phyloP scores from a whole-genome alignment of 768 basidiomycete species.

The Lactarius sp. region DNA sequence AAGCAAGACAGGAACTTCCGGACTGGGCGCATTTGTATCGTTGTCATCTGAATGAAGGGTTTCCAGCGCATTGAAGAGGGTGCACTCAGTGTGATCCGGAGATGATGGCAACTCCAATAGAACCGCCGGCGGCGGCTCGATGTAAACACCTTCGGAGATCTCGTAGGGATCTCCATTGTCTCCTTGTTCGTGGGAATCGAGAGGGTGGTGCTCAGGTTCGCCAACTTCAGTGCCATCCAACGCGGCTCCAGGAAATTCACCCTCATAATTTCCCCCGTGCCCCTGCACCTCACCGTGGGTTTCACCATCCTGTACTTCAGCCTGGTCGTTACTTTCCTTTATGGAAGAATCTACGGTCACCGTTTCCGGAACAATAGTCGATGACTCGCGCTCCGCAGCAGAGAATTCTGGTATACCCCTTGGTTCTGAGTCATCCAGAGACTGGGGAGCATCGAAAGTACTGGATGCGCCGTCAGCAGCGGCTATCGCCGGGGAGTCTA shows the following conservation, averaged over 20 bases:
- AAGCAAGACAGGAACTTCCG: slow-evolving; percentile 43
- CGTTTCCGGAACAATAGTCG: not conserved
- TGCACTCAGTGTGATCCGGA: slow-evolving; percentile 35
- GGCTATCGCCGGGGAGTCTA: not conserved
- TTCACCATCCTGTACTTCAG: slow-evolving; percentile 4
- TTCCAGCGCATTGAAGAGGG: slow-evolving; percentile 25
- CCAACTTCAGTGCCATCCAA: not conserved
- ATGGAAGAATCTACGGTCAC: not conserved
- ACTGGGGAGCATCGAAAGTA: not conserved
- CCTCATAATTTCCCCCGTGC: not conserved
- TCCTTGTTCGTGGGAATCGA: slow-evolving; percentile 6
- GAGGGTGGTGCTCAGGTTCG: not conserved
- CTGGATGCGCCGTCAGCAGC: not conserved
- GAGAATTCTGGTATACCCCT: not conserved
- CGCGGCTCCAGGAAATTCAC: not conserved
- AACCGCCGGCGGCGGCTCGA: slow-evolving; percentile 70
- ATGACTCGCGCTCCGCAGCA: slow-evolving; percentile 1
- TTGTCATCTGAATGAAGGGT: slow-evolving; percentile 10
- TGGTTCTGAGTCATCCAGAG: slow-evolving; percentile 7
- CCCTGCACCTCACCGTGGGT: not conserved
- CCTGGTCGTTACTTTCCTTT: not conserved
- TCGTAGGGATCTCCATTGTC: slow-evolving; percentile 20
- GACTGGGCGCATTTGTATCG: slow-evolving; percentile 16
- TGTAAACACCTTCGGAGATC: slow-evolving; percentile 49
- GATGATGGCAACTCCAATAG: slow-evolving; percentile 43